Conservation (phyloP, 768 basidiomycete genomes). For the Butyriboletus loyo region DNA sequence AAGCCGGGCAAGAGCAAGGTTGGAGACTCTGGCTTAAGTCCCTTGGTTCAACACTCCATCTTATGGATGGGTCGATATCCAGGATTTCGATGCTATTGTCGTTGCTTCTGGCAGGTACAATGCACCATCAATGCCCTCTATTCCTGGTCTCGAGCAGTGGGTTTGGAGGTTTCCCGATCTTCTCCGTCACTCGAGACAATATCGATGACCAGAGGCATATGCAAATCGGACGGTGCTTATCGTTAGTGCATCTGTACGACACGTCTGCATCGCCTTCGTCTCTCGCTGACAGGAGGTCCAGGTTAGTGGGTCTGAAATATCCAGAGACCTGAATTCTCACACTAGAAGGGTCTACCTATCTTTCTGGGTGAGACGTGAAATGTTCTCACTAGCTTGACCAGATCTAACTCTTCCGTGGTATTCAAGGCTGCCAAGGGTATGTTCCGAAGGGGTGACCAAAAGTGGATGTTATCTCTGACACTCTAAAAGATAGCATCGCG, state of each 20-base stretch:
- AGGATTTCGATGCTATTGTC: constrained; percentile 18
- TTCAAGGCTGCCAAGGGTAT: constrained; percentile 4
- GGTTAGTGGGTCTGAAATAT: constrained; percentile 9
- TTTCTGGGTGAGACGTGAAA: background rate
- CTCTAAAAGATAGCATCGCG: background rate
- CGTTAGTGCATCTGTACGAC: constrained; percentile 30
- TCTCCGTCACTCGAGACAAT: constrained; percentile 40
- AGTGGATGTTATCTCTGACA: too few species aligned
- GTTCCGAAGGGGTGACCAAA: background rate
- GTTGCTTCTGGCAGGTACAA: constrained; percentile 10
- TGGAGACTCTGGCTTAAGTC: constrained; percentile 14
- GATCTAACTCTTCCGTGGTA: background rate
- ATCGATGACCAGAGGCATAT: constrained; percentile 37
- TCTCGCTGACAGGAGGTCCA: background rate
- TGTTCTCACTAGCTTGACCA: background rate
- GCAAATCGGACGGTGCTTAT: constrained; percentile 39
- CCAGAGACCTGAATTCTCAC: constrained; percentile 2
- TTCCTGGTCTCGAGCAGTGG: constrained; percentile 14
- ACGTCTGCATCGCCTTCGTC: too few species aligned
- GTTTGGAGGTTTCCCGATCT: constrained; percentile 29
- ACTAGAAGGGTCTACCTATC: constrained; percentile 2
- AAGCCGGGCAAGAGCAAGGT: constrained; percentile 5
- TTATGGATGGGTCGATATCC: background rate
- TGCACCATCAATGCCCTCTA: constrained; percentile 13
- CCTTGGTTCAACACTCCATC: background rate